phyloP scores from a whole-genome alignment of 1,139 yeast genomes.

The Taphrina deformans region DNA sequence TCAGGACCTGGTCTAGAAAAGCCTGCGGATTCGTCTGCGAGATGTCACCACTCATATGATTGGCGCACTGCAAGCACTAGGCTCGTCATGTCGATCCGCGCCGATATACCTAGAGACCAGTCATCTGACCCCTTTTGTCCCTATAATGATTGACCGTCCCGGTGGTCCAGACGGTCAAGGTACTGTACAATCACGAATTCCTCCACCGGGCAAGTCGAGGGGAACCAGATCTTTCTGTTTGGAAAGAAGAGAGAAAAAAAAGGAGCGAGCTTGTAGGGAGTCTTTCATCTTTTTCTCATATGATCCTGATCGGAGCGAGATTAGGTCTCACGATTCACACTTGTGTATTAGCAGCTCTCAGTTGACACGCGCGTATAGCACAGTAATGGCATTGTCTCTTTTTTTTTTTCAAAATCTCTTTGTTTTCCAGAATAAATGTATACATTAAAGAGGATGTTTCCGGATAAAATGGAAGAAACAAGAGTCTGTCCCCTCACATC shows the following conservation, averaged over 20 bases:
- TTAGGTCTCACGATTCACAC: too few relatives aligned
- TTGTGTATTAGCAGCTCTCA: background rate
- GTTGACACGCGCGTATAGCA: background rate
- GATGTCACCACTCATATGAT: too few relatives aligned
- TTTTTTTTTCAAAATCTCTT: background rate
- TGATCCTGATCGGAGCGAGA: too few relatives aligned
- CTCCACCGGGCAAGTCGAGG: too few relatives aligned
- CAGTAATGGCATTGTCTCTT: background rate
- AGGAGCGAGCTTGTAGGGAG: background rate
- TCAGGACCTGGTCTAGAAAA: constrained; percentile 46
- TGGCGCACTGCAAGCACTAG: too few relatives aligned
- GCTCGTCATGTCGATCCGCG: background rate
- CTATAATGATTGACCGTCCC: background rate
- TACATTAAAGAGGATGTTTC: background rate
- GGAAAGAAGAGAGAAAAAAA: background rate
- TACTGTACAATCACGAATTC: background rate
- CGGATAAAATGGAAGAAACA: background rate
- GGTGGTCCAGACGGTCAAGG: background rate
- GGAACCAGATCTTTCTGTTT: too few relatives aligned
- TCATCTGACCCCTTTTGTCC: background rate
- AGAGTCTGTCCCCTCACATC: background rate
- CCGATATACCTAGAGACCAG: background rate
- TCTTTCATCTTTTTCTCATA: background rate
- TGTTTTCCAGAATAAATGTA: background rate
- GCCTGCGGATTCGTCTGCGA: too few relatives aligned